Evolutionary conservation across 176 grass and related monocot genomes (phyloP), one percentile per base, ranked within the genome.

Genomic region (Bolboschoenus planiculmis): DNA sequence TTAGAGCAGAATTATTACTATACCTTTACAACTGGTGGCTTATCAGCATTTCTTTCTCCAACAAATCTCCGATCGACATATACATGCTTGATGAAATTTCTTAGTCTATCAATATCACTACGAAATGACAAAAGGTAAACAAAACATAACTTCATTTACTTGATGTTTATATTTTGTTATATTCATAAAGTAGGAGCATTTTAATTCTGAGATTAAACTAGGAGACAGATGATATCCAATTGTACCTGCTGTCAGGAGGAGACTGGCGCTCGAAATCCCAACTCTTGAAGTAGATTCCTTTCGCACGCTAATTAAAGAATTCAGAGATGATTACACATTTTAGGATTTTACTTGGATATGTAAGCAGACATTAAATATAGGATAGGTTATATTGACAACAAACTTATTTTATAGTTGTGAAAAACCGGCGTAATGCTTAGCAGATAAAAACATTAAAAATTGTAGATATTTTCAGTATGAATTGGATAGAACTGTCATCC

Each of bases 71-170:
- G 64, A 35, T 93, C 88, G 26, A 90, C 86, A 82, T 93, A 93
- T 54, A 90, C 71, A 82, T 82, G 84, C 83, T 84, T 93, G 76
- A 93, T 93, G 86, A 93, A 93, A 77, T 84, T 86, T 82, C 91
- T 88, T 36, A 90, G 83, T 72, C 46, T 84, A 84, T 86, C 83
- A 37, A 88, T 81, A 84, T 90, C 77, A 78, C 91, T 93, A 77
- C 61, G 43, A 85, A 42, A 35, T 54, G 40, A 88, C 34, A 83
- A 15, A 90, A 57, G 70, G 48, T 54, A 53, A 61, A 78, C 34
- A 79, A 35, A 80, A 42, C 4, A 62, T 68, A 70, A 78, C 57
- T 87, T 62, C 35, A 84, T 33, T 80, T 84, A 70, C 20, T 56
- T 50, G 34, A 21, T 21, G 6, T 70, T 66, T 84, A 61, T 80